Conservation (phyloP, 805 yeast genomes). For the Tetrapisispora nanseiensis region DNA sequence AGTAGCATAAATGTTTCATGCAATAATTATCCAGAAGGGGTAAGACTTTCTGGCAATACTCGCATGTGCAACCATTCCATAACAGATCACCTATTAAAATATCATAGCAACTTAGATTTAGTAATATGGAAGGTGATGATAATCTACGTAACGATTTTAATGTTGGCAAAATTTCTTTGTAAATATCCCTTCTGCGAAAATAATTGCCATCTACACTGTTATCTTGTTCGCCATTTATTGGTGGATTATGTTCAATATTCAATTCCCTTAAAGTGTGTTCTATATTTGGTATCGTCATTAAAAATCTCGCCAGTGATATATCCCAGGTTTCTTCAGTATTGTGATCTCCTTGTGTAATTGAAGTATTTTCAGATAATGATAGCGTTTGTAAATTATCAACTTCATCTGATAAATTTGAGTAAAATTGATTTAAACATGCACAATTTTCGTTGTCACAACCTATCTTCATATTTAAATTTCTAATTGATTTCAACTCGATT, state of each 20-base stretch:
- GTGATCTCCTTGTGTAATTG: conserved; percentile 32
- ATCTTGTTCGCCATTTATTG: conserved; percentile 43
- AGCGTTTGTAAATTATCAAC: conserved; percentile 19
- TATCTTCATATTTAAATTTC: conserved; percentile 40
- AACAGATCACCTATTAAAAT: conserved; percentile 56
- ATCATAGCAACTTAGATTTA: conserved; percentile 57
- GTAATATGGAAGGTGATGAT: conserved; percentile 50
- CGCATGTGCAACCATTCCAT: conserved; percentile 73
- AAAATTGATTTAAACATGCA: conserved; percentile 38
- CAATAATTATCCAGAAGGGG: conserved; percentile 49
- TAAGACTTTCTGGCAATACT: conserved; percentile 41
- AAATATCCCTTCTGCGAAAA: conserved; percentile 46
- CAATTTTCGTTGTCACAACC: conserved; percentile 44
- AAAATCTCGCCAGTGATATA: conserved; percentile 35
- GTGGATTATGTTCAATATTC: conserved; percentile 49
- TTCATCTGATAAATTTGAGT: conserved; percentile 30
- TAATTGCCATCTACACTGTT: conserved; percentile 73
- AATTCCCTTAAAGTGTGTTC: conserved; percentile 31
- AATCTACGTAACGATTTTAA: conserved; percentile 35
- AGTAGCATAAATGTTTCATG: conserved; percentile 54
- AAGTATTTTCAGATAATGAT: conserved; percentile 28
- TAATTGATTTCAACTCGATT: conserved; percentile 25
- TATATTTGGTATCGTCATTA: conserved; percentile 30
- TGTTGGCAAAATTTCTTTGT: conserved; percentile 39
- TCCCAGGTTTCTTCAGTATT: conserved; percentile 49